Percentiles rank a stretch among this genome's conserved stretches.
Conservation (phyloP, 805 yeast species). For the Nakazawaea anatomiae region DNA sequence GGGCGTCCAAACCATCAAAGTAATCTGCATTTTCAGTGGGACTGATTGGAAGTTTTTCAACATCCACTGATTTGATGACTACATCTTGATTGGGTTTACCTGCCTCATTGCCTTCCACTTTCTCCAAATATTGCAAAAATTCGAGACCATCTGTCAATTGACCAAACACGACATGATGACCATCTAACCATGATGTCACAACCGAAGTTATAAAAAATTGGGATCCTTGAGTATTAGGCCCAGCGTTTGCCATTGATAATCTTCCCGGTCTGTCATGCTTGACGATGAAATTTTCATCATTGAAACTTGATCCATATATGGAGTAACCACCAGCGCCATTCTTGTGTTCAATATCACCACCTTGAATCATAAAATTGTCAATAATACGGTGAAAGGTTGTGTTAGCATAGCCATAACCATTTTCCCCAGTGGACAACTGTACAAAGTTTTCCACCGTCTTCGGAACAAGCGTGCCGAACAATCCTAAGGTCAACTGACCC, state of each 20-base stretch:
- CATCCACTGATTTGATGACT: slow-evolving; percentile 22
- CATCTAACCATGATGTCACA: slow-evolving; percentile 47
- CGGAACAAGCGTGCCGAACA: slow-evolving; percentile 65
- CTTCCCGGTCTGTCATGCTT: slow-evolving; percentile 43
- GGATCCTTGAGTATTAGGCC: slow-evolving; percentile 54
- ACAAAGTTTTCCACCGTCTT: slow-evolving; percentile 57
- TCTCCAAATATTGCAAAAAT: slow-evolving; percentile 55
- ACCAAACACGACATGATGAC: slow-evolving; percentile 71
- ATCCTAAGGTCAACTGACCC: slow-evolving; percentile 48
- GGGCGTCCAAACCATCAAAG: neutral
- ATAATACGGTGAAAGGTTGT: slow-evolving; percentile 73
- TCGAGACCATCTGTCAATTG: slow-evolving; percentile 66
- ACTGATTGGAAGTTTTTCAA: slow-evolving; percentile 9
- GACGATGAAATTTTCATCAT: slow-evolving; percentile 62
- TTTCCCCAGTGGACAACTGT: slow-evolving; percentile 34
- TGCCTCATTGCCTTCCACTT: slow-evolving; percentile 35
- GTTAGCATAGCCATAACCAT: slow-evolving; percentile 41
- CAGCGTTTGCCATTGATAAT: slow-evolving; percentile 46
- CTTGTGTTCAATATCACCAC: slow-evolving; percentile 71
- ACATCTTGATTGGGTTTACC: slow-evolving; percentile 41
- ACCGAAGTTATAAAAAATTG: slow-evolving; percentile 67
- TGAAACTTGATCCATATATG: slow-evolving; percentile 66
- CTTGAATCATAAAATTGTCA: slow-evolving; percentile 73
- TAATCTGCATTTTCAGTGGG: slow-evolving; percentile 4
- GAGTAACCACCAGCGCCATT: slow-evolving; percentile 77